phyloP scores from a whole-genome alignment of 2,329 filamentous ascomycete species.

The Tricladium varicosporioides region DNA sequence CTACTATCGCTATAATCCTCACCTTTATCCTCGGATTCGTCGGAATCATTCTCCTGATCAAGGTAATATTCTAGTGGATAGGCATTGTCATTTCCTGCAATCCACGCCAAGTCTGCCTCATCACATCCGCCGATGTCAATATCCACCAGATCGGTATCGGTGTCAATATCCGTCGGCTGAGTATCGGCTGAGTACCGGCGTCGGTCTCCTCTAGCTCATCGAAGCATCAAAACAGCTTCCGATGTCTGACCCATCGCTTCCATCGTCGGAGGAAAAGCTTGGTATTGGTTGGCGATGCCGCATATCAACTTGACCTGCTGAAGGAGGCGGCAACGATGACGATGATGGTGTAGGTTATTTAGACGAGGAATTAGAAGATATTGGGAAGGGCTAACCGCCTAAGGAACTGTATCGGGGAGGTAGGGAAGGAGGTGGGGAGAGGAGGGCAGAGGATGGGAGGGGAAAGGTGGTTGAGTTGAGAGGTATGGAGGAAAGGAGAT shows the following conservation, averaged over 20 bases:
- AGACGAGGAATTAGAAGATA: constrained; percentile 1
- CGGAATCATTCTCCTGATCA: constrained; percentile 15
- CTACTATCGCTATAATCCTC: constrained; percentile 22
- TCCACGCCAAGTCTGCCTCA: constrained; percentile 11
- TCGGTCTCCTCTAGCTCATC: constrained; percentile 2
- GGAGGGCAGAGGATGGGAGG: background rate
- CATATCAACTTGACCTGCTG: constrained; percentile 5
- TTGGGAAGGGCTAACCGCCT: constrained; percentile 4
- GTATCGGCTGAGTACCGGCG: constrained; percentile 23
- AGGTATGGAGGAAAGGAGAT: constrained; percentile 20
- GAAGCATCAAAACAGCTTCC: no score
- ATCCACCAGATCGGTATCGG: constrained; percentile 16
- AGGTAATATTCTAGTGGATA: constrained; percentile 21
- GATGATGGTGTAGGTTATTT: constrained; percentile 7
- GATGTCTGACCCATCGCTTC: constrained; percentile 23
- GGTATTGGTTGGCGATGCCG: constrained; percentile 13
- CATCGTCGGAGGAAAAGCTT: constrained; percentile 15
- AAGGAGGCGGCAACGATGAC: constrained; percentile 1
- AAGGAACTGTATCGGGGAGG: background rate
- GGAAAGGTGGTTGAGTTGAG: constrained; percentile 15
- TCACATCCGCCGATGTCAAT: constrained; percentile 6
- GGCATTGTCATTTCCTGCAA: constrained; percentile 16
- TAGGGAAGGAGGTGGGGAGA: background rate
- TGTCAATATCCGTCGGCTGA: constrained; percentile 32
- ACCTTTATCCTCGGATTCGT: constrained; percentile 24